phyloP scores from a whole-genome alignment of 73 alveolate species.

The Stentor roeselii region DNA sequence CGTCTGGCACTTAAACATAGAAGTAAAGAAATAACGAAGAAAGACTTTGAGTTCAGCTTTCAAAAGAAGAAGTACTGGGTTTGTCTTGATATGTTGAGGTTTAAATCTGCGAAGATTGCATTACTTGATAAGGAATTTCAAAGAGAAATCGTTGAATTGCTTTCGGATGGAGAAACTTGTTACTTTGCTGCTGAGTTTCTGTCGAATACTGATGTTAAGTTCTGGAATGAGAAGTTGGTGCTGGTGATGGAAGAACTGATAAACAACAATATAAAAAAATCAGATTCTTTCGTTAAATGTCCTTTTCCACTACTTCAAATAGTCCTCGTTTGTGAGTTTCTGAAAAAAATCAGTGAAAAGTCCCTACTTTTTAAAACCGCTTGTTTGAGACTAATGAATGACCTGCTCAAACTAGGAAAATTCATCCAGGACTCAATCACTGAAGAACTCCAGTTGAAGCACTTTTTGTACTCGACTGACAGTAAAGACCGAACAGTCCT shows the following conservation, averaged over 20 bases:
- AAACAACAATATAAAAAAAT: neutral
- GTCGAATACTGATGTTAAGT: neutral
- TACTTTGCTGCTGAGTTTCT: neutral
- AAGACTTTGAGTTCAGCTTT: neutral
- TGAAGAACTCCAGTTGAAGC: slow-evolving; percentile 15
- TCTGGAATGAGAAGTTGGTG: neutral
- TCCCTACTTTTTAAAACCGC: neutral
- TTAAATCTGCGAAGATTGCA: neutral
- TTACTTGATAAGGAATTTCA: neutral
- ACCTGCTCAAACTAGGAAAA: neutral
- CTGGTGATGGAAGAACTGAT: neutral
- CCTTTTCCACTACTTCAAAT: neutral
- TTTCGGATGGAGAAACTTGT: neutral
- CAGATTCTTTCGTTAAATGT: neutral
- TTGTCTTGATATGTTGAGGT: neutral
- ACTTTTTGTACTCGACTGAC: neutral
- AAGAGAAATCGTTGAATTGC: neutral
- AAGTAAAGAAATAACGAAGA: neutral
- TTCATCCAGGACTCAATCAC: neutral
- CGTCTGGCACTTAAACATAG: neutral
- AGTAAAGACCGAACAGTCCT: neutral
- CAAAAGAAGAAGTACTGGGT: neutral
- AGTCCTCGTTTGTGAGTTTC: neutral
- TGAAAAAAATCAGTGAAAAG: neutral
- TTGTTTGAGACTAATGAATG: neutral